A percentile compares a stretch with the other conserved stretches of the same genome.
Evolutionary conservation across 257 asterid species (phyloP).

Genomic region (Rubia yunnanensis): DNA sequence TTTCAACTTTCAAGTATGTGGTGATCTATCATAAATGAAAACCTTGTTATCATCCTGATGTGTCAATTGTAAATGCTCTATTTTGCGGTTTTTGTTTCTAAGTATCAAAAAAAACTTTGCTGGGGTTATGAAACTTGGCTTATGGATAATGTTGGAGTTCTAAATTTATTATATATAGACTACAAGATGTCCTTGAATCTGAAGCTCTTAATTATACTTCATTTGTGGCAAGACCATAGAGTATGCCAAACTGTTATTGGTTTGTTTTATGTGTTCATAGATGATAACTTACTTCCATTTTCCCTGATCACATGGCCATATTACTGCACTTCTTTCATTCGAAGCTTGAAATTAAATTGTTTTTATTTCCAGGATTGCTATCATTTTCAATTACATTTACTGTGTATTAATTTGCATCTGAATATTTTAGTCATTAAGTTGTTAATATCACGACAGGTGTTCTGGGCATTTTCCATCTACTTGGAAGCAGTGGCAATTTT

Average conservation of each 20-base stretch:
- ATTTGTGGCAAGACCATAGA: not conserved
- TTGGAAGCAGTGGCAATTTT: constrained; percentile 75
- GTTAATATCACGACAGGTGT: constrained; percentile 37
- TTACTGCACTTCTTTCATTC: not conserved
- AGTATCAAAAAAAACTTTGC: too few species aligned
- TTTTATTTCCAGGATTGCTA: not conserved
- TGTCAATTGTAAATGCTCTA: too few species aligned
- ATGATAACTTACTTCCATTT: too few species aligned
- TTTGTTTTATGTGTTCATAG: too few species aligned
- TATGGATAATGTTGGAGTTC: too few species aligned
- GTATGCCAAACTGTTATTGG: not conserved
- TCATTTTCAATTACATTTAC: not conserved
- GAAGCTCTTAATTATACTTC: not conserved
- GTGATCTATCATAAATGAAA: too few species aligned
- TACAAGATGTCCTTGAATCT: not conserved
- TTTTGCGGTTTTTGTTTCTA: too few species aligned
- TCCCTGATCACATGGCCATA: not conserved
- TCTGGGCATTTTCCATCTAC: constrained; percentile 86
- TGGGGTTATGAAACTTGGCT: too few species aligned
- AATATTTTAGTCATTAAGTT: not conserved
- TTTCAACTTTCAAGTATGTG: too few species aligned
- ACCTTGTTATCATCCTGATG: too few species aligned
- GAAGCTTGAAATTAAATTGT: not conserved
- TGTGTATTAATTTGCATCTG: not conserved
- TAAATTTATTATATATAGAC: too few species aligned